Base-by-base conservation (phyloP, 208 protist genomes). In the Crithidia bombi region DNA sequence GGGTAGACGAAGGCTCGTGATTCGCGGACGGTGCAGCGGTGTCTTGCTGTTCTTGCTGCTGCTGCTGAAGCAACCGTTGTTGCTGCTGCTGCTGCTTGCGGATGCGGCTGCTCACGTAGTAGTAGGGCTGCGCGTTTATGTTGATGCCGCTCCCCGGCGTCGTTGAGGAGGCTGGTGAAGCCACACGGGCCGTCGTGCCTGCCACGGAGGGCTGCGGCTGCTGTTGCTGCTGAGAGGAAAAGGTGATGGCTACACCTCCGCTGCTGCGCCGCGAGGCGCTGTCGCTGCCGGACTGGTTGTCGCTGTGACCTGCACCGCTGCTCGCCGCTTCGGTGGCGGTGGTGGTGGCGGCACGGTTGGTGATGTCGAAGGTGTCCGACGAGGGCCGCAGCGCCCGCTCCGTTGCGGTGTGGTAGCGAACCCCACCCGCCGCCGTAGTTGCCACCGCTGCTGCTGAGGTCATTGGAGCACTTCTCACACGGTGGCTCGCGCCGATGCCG, bases 51-150 rank as follows among this genome's bases (percentile, higher is more conserved):
- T 69, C 47, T 36, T 62, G 55, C 55, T n/a, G n/a, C n/a, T n/a
- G n/a, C n/a, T n/a, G n/a, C n/a, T n/a, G n/a, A n/a, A n/a, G n/a
- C n/a, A n/a, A n/a, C n/a, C n/a, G n/a, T n/a, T 65, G 59, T 41
- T 74, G 75, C 47, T 61, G 62, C 52, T 79, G 65, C 38, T 80
- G 69, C 33, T 81, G 75, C 33, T 70, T 65, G 10, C 68, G 66
- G 46, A 70, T 41, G 41, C 74, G 74, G 63, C 68, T 81, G 70
- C 75, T 81, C 38, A 83, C 81, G 59, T 88, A 89, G 52, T 86
- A 77, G 36, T 92, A 92, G 30, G 86, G 83, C 56, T 89, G 71
- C 7, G 86, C 86, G 52, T 89, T 77, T 5, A 87, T 75, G 65
- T 87, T 90, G 73, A 89, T 82, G 38, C 76, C 67, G n/a, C 73